Evolutionary conservation across 495 filamentous ascomycete species (phyloP), one percentile per base, ranked within the genome.

Genomic region (Penicillium ochrochloron): DNA sequence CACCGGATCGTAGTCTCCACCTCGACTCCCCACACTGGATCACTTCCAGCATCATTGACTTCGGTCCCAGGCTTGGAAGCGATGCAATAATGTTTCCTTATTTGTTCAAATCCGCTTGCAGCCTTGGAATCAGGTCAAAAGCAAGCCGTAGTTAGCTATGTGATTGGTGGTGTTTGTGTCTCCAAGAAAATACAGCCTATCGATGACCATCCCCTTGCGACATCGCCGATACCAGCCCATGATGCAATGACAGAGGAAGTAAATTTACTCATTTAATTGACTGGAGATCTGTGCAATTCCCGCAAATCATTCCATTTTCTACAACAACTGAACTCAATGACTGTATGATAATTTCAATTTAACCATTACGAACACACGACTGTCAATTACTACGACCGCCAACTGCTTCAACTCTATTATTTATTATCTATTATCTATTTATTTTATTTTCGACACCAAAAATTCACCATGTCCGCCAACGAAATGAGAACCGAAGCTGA

Each of bases 41-140:
- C 37, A 44, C 44, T 23, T 66, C 34, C 19, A 59, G 69, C 71
- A 74, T 74, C 71, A 74, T 74, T 61, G 71, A 74, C 67, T 74
- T 67, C 23, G 25, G 23, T n/a, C 48, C 31, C 25, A 10, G 19
- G 29, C 23, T 31, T 52, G 48, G 48, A 31, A 52, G 48, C 12
- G 25, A 52, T 31, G 25, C 44, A 12, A 52, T 52, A 15, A 31
- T 54, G 11, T 5, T 21, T 25, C 25, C 25, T 37, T 17, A 46
- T 52, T 61, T 61, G 11, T 35, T 61, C 10, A 53, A 53, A 62
- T 59, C 58, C 55, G 51, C 37, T 62, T 60, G 53, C 50, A 51
- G 67, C 31, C 59, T 62, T 66, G 62, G 60, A 37, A 42, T 42
- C 50, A 23, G 33, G 25, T 29, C 7, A 39, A 23, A 35, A 23